Evolutionary conservation across 2,329 filamentous ascomycete genomes (phyloP).

Genomic region (Botrytis sinoallii): DNA sequence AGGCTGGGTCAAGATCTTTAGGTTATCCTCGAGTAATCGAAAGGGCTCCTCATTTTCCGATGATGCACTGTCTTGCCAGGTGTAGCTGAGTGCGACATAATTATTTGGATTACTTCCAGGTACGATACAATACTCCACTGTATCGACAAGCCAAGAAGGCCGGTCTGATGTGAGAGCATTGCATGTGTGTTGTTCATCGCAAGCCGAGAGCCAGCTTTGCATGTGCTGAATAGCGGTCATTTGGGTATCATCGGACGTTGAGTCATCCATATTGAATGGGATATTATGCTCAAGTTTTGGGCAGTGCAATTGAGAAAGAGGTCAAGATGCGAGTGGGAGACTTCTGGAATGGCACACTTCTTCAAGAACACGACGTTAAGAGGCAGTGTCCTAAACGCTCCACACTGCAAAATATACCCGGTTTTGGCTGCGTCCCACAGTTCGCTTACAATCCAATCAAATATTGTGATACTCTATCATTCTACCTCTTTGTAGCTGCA

Average conservation of each 20-base stretch:
- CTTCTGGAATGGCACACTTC: not conserved
- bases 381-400: not conserved
- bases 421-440: not conserved
- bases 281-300: not conserved
- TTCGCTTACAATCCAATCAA: not conserved
- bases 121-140: not conserved
- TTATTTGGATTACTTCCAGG: not conserved
- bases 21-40: not conserved
- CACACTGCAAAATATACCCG: not conserved
- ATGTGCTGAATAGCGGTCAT: not conserved
- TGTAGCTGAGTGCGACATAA: not conserved
- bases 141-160: not conserved
- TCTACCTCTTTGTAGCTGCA: not conserved
- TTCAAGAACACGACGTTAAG: not conserved
- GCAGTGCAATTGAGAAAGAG: not conserved
- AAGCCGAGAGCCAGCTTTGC: not conserved
- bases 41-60: not conserved
- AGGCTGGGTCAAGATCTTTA: not conserved
- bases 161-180: not conserved
- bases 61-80: not conserved
- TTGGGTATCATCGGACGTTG: not conserved
- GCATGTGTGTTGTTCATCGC: not conserved
- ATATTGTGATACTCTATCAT: not conserved
- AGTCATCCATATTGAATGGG: not conserved
- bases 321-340: not conserved